Base-by-base conservation (phyloP, 805 yeast genomes). In the Wickerhamiella kurtzmanii region DNA sequence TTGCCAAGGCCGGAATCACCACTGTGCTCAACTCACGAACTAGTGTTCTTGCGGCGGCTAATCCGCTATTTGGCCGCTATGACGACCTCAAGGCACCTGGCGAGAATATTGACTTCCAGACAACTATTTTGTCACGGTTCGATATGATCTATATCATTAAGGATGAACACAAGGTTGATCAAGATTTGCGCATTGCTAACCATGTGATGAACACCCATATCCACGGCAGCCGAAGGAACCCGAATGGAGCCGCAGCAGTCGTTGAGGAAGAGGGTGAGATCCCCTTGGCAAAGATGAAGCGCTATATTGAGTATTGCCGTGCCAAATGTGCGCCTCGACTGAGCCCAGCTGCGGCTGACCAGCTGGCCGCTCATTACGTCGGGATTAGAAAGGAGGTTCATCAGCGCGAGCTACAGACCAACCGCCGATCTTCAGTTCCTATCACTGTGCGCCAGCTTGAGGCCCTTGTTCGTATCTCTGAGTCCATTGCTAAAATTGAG, bases 1-100 rank as follows among this genome's bases (percentile, higher is more conserved):
- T 92, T 63, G 98, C 99, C 28, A 92, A 92, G 64, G 99, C 99
- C 8, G 99, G 99, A 64, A 92, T 92, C 56, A 92, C 97, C 2
- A 92, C 99, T 0, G 88, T 92, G 47, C 73, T 92, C 56, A 92
- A 92, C 65, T 92, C 98, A 2, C 76, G 99, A 66, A 92, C 98
- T 0, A 80, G 95, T 35, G 98, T 92, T 3, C 70, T 92, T 42
- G 98, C 98, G 0, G 98, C 98, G 20, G 98, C 98, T 5, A 92
- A 92, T 65, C 99, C 99, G 2, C 78, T 87, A 37, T 92, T 82
- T 64, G 99, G 99, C 50, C 75, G 97, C 53, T 92, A 92, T 64
- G 97, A 92, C 64, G 96, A 89, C 53, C 75, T 83, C 72, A 89
- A 87, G 65, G 79, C 94, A 36, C 96, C 98, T 0, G 97, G 98